These are phyloP conservation scores for Aspergillus sp. DNA, from an alignment of 2,329 filamentous ascomycete species.

Conservation along the genomic window DNA sequence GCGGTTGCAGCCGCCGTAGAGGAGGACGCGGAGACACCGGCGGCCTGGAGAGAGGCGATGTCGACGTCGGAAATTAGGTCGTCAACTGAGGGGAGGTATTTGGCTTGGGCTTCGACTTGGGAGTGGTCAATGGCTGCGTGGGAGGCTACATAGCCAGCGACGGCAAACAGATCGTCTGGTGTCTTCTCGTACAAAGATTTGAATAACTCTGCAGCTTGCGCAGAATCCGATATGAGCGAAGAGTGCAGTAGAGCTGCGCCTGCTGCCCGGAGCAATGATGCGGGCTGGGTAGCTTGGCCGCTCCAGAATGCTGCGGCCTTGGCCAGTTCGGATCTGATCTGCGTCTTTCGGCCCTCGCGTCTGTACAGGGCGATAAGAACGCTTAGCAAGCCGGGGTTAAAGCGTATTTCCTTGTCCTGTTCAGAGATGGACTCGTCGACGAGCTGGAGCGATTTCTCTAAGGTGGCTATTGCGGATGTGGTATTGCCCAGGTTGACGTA, in stretches of 20 bases:
- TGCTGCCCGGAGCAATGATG: conserved; percentile 75
- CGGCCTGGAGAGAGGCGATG: conserved; percentile 44
- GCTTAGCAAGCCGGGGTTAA: conserved; percentile 80
- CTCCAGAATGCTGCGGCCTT: conserved; percentile 83
- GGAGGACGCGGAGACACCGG: conserved; percentile 42
- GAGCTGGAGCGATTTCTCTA: conserved; percentile 72
- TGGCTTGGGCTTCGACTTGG: conserved; percentile 36
- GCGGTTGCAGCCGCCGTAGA: conserved; percentile 30
- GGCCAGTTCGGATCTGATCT: conserved; percentile 71
- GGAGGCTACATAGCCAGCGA: conserved; percentile 83
- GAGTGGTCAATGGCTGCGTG: conserved; percentile 57
- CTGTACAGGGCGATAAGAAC: conserved; percentile 77
- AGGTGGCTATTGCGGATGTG: conserved; percentile 69
- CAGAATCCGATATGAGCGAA: conserved; percentile 65
- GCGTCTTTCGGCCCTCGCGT: conserved; percentile 68
- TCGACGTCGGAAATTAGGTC: conserved; percentile 46
- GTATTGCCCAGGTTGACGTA: conserved; percentile 72
- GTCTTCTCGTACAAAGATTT: conserved; percentile 66
- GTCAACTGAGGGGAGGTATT: conserved; percentile 39
- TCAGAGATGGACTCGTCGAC: conserved; percentile 63
- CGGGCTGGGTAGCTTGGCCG: conserved; percentile 56
- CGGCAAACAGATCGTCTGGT: conserved; percentile 64
- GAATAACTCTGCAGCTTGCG: conserved; percentile 76
- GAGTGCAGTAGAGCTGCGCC: conserved; percentile 81
- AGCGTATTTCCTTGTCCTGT: conserved; percentile 68